These are phyloP conservation scores for Vitis cinerea DNA, from an alignment of 164 flowering plant genomes.

Conservation along the genomic window DNA sequence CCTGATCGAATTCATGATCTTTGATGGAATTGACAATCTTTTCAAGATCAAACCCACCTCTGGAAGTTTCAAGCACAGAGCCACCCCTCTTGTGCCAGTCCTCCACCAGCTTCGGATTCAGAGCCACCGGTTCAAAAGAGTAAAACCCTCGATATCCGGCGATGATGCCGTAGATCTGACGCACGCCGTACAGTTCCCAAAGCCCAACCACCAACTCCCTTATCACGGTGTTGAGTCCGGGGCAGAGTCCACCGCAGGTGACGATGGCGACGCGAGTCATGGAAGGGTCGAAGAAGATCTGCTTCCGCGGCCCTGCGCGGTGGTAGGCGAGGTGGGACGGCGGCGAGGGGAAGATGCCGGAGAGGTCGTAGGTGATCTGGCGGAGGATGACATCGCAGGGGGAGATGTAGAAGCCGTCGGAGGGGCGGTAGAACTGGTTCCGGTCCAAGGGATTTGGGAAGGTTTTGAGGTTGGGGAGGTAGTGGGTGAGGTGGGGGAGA, in stretches of 20 bases:
- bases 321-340: slow-evolving; percentile 41
- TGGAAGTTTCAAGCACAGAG: slow-evolving; percentile 60
- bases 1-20: slow-evolving; percentile 66
- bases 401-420: slow-evolving; percentile 44
- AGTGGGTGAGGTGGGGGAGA: slow-evolving; percentile 53
- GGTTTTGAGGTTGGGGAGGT: slow-evolving; percentile 36
- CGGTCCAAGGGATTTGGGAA: slow-evolving; percentile 47
- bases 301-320: slow-evolving; percentile 73
- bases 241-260: slow-evolving; percentile 87
- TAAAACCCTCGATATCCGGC: slow-evolving; percentile 87
- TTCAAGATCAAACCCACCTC: slow-evolving; percentile 77
- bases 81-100: slow-evolving; percentile 79
- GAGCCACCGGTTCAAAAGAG: slow-evolving; percentile 35
- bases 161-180: slow-evolving; percentile 55
- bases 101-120: slow-evolving; percentile 59
- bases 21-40: slow-evolving; percentile 71
- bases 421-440: slow-evolving; percentile 57
- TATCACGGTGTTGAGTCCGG: slow-evolving; percentile 82
- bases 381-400: slow-evolving; percentile 48
- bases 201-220: slow-evolving; percentile 79
- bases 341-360: slow-evolving; percentile 20
- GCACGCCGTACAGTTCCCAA: slow-evolving; percentile 71
- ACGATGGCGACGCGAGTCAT: slow-evolving; percentile 60
- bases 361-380: slow-evolving; percentile 34
- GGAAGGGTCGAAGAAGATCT: slow-evolving; percentile 45